Conservation (phyloP, 2,329 filamentous ascomycete genomes). For the Cryphonectria japonica region DNA sequence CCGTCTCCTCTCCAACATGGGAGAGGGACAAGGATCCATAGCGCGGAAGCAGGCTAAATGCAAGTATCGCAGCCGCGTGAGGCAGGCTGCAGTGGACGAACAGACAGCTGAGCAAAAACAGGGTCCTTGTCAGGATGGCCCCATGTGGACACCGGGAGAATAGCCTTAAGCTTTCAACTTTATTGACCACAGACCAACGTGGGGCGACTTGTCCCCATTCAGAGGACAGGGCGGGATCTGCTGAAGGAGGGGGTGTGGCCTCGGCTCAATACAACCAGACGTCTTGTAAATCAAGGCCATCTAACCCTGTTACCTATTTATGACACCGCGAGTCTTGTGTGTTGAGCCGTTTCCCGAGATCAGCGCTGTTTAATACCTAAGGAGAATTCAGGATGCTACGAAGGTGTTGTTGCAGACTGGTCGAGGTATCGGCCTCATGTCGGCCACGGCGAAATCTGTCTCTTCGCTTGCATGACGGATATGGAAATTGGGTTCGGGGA, state of each 20-base stretch:
- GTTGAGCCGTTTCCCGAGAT: neutral
- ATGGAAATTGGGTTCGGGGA: neutral
- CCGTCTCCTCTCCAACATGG: neutral
- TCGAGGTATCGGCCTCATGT: constrained; percentile 6
- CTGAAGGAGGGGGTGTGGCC: neutral
- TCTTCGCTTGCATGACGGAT: neutral
- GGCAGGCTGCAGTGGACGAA: neutral
- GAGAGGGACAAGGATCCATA: constrained; percentile 15
- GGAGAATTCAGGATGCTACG: neutral
- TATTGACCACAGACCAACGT: neutral
- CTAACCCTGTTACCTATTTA: neutral
- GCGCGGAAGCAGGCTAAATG: constrained; percentile 24
- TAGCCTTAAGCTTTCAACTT: neutral
- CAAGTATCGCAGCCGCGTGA: neutral
- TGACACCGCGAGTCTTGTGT: neutral
- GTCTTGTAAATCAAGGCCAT: neutral
- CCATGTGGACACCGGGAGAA: constrained; percentile 1
- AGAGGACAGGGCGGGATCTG: neutral
- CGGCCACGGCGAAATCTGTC: neutral
- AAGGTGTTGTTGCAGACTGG: neutral
- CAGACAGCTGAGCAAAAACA: neutral
- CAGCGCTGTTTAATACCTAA: neutral
- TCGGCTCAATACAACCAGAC: neutral
- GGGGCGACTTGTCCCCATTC: neutral
- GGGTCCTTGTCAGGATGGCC: neutral